Base-by-base conservation (phyloP, 805 yeast species). In the Wickerhamia fluorescens region DNA sequence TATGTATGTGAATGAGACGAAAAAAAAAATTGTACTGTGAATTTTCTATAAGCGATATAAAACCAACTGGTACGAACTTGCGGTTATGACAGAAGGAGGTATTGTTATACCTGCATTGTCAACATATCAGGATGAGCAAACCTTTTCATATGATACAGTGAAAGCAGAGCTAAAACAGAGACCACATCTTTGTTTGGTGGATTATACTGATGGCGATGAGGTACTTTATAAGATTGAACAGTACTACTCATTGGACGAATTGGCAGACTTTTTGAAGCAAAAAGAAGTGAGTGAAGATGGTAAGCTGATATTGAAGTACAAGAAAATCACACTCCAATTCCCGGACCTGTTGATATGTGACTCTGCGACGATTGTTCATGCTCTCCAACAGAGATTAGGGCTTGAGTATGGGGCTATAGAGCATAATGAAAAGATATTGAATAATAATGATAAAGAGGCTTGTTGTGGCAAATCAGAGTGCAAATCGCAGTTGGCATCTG, bases 291-390 rank as follows among this genome's bases (percentile, higher is more conserved):
- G 6, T 12, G 49, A 46, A 16, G 45, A 46, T 3, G 45, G 47
- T 4, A 52, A 47, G 0, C 36, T 23, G 10, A 32, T 29, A 20
- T 44, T 37, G 20, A 50, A 44, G 19, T 78, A 57, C 50, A 55
- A 51, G 25, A 62, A 68, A 15, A 69, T 88, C 2, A 87, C 97
- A 0, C 59, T 92, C 18, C 98, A 92, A 55, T 89, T 92, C 40
- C 97, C 97, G 0, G 98, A 94, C 51, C 35, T 58, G 4, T 57
- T 88, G 20, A 72, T 92, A 1, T 66, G 76, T 23, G 96, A 89
- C 50, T 78, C 96, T 1, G 75, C 89, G 1, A 65, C 76, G 12
- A 73, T 89, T 1, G 73, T 74, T 0, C 74, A 75, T 33, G 54
- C 61, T 23, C 39, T 81, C 14, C 82, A 70, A 44, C 56, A 51